Base-by-base conservation (phyloP, 2,329 filamentous ascomycete species). In the Graphilbum fragrans region DNA sequence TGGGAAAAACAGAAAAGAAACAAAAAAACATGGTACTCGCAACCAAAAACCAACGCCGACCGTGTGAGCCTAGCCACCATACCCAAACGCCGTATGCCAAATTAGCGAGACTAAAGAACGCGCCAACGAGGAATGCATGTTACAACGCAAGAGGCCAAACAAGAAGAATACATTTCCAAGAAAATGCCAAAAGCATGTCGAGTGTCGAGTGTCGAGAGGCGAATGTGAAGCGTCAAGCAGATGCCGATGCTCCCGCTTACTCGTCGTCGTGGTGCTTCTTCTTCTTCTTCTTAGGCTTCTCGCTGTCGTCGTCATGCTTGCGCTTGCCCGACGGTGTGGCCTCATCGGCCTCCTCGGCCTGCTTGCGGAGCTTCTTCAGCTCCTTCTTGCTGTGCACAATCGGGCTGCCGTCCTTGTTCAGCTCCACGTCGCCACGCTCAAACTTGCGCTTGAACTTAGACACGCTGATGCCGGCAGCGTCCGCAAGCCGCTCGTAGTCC, bases 361-460 rank as follows among this genome's bases (percentile, higher is more conserved):
- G 44, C 43, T 54, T 52, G 44, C 47, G 50, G 45, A 55, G 53
- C 47, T 61, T 59, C 50, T 58, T 54, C 38, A 61, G 59, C 45
- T 60, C 55, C 53, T 64, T 61, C 56, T 70, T 69, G 50, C 56
- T 83, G 52, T 79, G 61, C 4, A 83, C 67, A 50, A 74, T 69
- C 33, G 82, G 77, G 39, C 70, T 78, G 43, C 82, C 82, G 46
- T 82, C 74, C 12, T 65, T 63, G 51, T 70, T 70, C 49, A 86
- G 64, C 55, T 76, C 68, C 49, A 87, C 81, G 54, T 86, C 80
- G 31, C 83, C 83, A 47, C 80, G 73, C 62, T 84, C 82, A 50
- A 77, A 77, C 70, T 86, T 86, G 58, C 80, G 72, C 68, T 82
- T 78, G 65, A 86, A 87, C 64, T 85, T 82, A 65, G 76, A 77